Percentiles rank a stretch among this genome's conserved stretches.
phyloP scores from a whole-genome alignment of 2,329 filamentous ascomycete genomes.

The Fusarium bactridioides region DNA sequence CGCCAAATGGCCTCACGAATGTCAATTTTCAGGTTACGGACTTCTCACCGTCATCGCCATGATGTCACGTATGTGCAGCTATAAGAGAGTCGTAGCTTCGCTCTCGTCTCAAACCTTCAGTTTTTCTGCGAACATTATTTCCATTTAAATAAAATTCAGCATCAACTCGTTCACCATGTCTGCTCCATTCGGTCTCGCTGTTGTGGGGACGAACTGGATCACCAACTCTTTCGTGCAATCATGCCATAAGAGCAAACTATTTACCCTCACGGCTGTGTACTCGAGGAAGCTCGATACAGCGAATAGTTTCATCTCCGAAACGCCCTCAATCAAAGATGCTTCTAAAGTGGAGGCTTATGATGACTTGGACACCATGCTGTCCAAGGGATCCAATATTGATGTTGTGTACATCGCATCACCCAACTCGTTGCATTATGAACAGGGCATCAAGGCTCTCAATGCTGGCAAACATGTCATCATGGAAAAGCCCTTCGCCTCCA shows the following conservation, averaged over 20 bases:
- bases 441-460: constrained; percentile 12
- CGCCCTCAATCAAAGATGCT: constrained; percentile 17
- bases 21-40: not conserved
- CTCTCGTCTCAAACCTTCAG: no score
- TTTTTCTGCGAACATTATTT: no score
- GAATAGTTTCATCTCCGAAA: constrained; percentile 18
- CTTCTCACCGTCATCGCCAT: not conserved
- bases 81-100: not conserved
- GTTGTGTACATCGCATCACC: constrained; percentile 31
- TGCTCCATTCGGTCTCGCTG: constrained; percentile 24
- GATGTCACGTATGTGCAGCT: not conserved
- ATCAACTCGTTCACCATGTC: constrained; percentile 2
- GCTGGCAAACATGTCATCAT: constrained; percentile 27
- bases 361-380: constrained; percentile 18
- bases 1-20: not conserved
- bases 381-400: not conserved
- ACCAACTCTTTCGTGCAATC: constrained; percentile 34
- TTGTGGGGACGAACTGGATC: constrained; percentile 35
- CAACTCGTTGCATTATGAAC: constrained; percentile 31
- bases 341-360: constrained; percentile 7
- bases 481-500: constrained; percentile 33
- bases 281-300: constrained; percentile 28
- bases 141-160: no score
- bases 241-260: constrained; percentile 24
- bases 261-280: constrained; percentile 21